phyloP scores from a whole-genome alignment of 352 stramenopile species.

The Pythium aquatile region DNA sequence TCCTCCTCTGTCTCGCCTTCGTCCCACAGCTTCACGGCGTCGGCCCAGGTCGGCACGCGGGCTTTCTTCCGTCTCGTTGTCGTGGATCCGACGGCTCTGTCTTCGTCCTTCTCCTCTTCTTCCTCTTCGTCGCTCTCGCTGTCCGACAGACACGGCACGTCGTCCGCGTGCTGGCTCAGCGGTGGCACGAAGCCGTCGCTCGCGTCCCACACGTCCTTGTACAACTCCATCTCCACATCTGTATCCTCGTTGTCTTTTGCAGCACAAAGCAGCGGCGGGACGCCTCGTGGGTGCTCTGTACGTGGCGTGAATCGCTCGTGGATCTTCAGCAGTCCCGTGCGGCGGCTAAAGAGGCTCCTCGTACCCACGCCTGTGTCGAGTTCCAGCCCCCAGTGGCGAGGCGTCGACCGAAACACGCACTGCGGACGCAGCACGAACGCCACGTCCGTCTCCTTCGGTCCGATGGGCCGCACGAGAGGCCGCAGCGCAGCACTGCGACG shows the following conservation, averaged over 20 bases:
- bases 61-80: slow-evolving; percentile 1
- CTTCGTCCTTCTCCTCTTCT: slow-evolving; percentile 22
- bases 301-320: slow-evolving; percentile 25
- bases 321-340: slow-evolving; percentile 19
- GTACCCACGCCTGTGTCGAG: slow-evolving; percentile 43
- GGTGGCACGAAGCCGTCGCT: slow-evolving; percentile 31
- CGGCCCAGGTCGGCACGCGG: slow-evolving; percentile 28
- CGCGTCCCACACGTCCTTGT: slow-evolving; percentile 48
- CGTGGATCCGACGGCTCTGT: background rate
- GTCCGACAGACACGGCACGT: slow-evolving; percentile 63
- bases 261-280: slow-evolving; percentile 21
- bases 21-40: slow-evolving; percentile 32
- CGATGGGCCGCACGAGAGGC: slow-evolving; percentile 38
- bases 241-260: background rate
- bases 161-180: slow-evolving; percentile 32
- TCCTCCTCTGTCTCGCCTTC: background rate
- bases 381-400: slow-evolving; percentile 35
- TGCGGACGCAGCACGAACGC: slow-evolving; percentile 46
- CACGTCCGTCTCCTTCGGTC: slow-evolving; percentile 47
- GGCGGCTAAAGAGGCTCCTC: slow-evolving; percentile 33
- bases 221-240: slow-evolving; percentile 8
- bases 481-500: slow-evolving; percentile 49
- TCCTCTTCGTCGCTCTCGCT: slow-evolving; percentile 74
- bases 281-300: slow-evolving; percentile 27
- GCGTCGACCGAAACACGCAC: slow-evolving; percentile 44